A percentile compares a stretch with the other conserved stretches of the same genome.
phyloP scores from a whole-genome alignment of 495 filamentous ascomycete genomes.

The Tirmania nivea region DNA sequence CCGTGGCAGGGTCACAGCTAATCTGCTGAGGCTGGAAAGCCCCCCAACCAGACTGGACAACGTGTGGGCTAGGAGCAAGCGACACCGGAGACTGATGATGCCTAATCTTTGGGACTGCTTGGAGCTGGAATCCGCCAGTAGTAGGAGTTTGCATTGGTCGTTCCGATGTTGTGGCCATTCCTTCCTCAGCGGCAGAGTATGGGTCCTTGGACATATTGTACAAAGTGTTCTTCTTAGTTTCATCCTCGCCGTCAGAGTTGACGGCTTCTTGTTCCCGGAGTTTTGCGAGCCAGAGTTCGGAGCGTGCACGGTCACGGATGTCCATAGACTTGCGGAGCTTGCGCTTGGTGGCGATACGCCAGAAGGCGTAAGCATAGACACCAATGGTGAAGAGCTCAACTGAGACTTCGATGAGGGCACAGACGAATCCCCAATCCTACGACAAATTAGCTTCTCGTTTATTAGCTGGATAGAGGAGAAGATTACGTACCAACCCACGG shows the following conservation, averaged over 20 bases:
- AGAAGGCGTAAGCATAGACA: constrained; percentile 87
- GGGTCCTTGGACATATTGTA: constrained; percentile 9
- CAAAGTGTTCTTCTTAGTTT: constrained; percentile 17
- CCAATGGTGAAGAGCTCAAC: constrained; percentile 77
- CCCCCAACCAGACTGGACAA: not conserved
- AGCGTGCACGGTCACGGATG: constrained; percentile 75
- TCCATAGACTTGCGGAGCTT: constrained; percentile 91
- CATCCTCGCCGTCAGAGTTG: constrained; percentile 1
- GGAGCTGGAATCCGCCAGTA: not conserved
- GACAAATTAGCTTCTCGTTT: constrained; percentile 9
- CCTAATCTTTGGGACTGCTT: not conserved
- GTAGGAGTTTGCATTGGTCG: not conserved
- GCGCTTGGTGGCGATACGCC: constrained; percentile 88
- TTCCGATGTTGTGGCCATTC: not conserved
- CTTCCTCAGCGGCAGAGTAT: not conserved
- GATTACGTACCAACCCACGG: constrained; percentile 54
- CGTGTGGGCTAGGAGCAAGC: not conserved
- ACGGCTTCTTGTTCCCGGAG: constrained; percentile 56
- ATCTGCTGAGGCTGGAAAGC: not conserved
- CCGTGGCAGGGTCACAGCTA: not conserved
- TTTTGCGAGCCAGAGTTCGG: constrained; percentile 87
- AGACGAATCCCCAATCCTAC: constrained; percentile 88
- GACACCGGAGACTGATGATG: not conserved
- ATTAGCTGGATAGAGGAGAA: not conserved
- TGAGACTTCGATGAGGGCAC: constrained; percentile 89